Evolutionary conservation across 495 filamentous ascomycete species (phyloP).

Genomic region (Penicillium coffeae): DNA sequence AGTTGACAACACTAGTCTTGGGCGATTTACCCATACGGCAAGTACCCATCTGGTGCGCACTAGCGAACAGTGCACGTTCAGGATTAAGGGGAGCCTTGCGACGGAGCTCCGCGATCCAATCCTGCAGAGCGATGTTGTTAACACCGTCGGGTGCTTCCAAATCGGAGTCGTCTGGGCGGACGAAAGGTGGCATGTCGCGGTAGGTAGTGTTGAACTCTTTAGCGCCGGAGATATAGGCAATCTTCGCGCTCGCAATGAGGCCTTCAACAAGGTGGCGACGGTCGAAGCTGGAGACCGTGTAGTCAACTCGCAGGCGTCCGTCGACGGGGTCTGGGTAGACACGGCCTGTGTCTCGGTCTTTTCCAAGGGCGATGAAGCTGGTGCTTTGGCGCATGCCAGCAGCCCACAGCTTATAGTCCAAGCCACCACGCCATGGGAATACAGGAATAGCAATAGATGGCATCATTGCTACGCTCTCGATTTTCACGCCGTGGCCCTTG

Average conservation of each 20-base stretch:
- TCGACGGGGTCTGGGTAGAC: slow-evolving; percentile 71
- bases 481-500: slow-evolving; percentile 76
- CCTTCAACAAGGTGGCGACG: slow-evolving; percentile 64
- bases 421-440: slow-evolving; percentile 59
- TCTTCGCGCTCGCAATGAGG: slow-evolving; percentile 66
- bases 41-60: slow-evolving; percentile 90
- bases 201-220: slow-evolving; percentile 66
- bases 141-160: slow-evolving; percentile 46
- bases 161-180: slow-evolving; percentile 44
- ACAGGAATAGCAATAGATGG: slow-evolving; percentile 53
- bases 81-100: slow-evolving; percentile 46
- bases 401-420: slow-evolving; percentile 63
- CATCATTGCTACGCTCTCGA: slow-evolving; percentile 69
- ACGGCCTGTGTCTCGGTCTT: slow-evolving; percentile 68
- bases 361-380: slow-evolving; percentile 63
- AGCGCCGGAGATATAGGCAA: slow-evolving; percentile 73
- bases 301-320: slow-evolving; percentile 60
- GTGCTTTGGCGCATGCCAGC: slow-evolving; percentile 60
- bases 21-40: slow-evolving; percentile 69
- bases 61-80: slow-evolving; percentile 48
- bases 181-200: slow-evolving; percentile 60
- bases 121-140: slow-evolving; percentile 62
- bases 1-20: slow-evolving; percentile 68
- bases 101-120: slow-evolving; percentile 64
- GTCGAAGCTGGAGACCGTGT: slow-evolving; percentile 67